Conservation (phyloP, 2,329 filamentous ascomycete species). For the Rhytidhysteron rufulum region DNA sequence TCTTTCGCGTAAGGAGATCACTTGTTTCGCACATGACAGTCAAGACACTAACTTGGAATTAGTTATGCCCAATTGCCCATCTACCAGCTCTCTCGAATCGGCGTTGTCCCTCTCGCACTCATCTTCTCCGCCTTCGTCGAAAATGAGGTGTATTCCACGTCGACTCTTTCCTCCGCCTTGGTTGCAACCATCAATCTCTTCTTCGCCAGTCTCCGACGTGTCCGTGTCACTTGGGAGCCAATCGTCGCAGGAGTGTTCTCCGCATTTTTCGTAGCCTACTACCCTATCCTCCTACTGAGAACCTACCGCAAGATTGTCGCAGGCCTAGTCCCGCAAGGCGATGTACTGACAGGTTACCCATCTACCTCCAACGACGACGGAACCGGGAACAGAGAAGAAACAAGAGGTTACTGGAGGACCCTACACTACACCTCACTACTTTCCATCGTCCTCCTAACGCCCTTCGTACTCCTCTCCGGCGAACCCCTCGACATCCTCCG, state of each 20-base stretch:
- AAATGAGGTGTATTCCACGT: slow-evolving; percentile 44
- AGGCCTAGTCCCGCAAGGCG: slow-evolving; percentile 41
- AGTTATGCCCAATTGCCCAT: slow-evolving; percentile 51
- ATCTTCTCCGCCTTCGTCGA: slow-evolving; percentile 46
- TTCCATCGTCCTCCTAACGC: slow-evolving; percentile 47
- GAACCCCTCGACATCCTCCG: slow-evolving; percentile 47
- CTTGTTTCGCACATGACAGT: background rate
- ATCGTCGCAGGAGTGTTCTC: slow-evolving; percentile 51
- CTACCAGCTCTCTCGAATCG: slow-evolving; percentile 51
- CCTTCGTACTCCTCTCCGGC: slow-evolving; percentile 48
- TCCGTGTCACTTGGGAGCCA: slow-evolving; percentile 50
- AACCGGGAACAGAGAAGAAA: slow-evolving; percentile 41
- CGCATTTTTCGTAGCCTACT: slow-evolving; percentile 49
- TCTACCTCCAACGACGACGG: slow-evolving; percentile 23
- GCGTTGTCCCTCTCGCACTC: slow-evolving; percentile 48
- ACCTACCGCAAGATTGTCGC: slow-evolving; percentile 48
- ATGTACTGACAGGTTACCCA: slow-evolving; percentile 40
- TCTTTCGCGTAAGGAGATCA: slow-evolving; percentile 45
- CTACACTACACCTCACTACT: slow-evolving; percentile 52
- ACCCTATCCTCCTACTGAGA: slow-evolving; percentile 48
- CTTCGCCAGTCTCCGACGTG: slow-evolving; percentile 45
- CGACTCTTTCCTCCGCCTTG: slow-evolving; percentile 48
- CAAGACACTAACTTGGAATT: background rate
- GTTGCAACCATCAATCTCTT: slow-evolving; percentile 50
- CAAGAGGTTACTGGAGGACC: slow-evolving; percentile 49